Conservation (phyloP, 257 asterid species). For the Schizonepeta tenuifolia region DNA sequence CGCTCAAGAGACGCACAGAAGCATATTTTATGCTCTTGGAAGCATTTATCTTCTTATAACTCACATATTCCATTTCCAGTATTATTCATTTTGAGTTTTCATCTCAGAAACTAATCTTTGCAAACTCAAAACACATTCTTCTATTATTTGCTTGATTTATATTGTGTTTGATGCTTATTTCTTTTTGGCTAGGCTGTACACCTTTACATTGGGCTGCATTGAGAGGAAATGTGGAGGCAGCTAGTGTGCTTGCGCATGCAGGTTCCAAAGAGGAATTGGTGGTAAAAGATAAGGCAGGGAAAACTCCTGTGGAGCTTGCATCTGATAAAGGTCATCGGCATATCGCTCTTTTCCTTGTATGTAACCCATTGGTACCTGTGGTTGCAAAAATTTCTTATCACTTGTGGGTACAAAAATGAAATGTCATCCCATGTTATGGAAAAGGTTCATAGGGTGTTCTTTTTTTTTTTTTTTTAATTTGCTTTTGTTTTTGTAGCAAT, state of each 20-base stretch:
- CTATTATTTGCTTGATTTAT: neutral
- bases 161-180: constrained; percentile 33
- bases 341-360: constrained; percentile 88
- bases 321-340: constrained; percentile 96
- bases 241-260: constrained; percentile 88
- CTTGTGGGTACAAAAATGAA: constrained; percentile 4
- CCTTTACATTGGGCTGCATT: constrained; percentile 99
- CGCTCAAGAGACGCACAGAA: neutral
- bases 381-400: constrained; percentile 12
- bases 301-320: constrained; percentile 89
- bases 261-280: constrained; percentile 79
- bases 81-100: neutral
- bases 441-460: neutral
- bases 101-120: neutral
- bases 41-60: neutral
- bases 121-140: neutral
- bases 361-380: constrained; percentile 55
- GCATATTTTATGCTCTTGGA: neutral
- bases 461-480: neutral
- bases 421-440: neutral
- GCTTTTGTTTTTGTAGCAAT: neutral
- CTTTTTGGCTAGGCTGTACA: constrained; percentile 73
- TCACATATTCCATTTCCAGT: neutral
- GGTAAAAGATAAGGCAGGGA: constrained; percentile 83
- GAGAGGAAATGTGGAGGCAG: constrained; percentile 89